Evolutionary conservation across 192 early-diverging fungal species (phyloP), one percentile per base, ranked within the genome.

Genomic region (Backusella psychrophila): DNA sequence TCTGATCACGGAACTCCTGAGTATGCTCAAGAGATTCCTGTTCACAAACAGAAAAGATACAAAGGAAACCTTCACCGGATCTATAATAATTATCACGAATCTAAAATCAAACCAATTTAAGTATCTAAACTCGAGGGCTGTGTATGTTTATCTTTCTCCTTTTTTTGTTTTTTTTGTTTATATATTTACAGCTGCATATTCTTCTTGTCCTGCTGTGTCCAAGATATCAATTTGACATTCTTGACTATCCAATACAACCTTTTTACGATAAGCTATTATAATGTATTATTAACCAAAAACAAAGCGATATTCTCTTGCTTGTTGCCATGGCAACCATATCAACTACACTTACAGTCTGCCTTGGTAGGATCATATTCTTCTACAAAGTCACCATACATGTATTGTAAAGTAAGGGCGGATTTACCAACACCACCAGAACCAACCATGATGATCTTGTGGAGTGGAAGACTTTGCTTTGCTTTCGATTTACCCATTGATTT

Each of bases 291-390:
- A 33, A 29, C 29, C 29, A 33, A 33, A 33, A 33, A 33, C 0
- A 3, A 39, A 11, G 38, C 9, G 9, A 1, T 39, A 11, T 11
- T 39, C 38, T 39, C 9, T 39, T 11, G 8, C 38, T 39, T 0
- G 38, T 39, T 39, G 38, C 9, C 11, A 11, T 39, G 42, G 42
- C 17, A 5, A 44, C 9, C 14, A 19, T 15, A 11, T 7, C 39
- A 41, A 44, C 38, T 12, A 33, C 14, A 75, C 68, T 71, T 79
- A 79, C 76, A 92, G 80, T 96, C 95, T 59, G 94, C 95, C 78
- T 96, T 96, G 39, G 95, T 96, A 26, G 95, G 95, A 79, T 96
- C 95, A 82, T 96, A 96, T 79, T 96, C 94, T 84, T 96, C 94
- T 66, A 95, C 92, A 85, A 96, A 96, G 84, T 96, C 94, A 71